Conservation (phyloP, 2,329 filamentous ascomycete genomes). For the Ascosphaera aggregata region DNA sequence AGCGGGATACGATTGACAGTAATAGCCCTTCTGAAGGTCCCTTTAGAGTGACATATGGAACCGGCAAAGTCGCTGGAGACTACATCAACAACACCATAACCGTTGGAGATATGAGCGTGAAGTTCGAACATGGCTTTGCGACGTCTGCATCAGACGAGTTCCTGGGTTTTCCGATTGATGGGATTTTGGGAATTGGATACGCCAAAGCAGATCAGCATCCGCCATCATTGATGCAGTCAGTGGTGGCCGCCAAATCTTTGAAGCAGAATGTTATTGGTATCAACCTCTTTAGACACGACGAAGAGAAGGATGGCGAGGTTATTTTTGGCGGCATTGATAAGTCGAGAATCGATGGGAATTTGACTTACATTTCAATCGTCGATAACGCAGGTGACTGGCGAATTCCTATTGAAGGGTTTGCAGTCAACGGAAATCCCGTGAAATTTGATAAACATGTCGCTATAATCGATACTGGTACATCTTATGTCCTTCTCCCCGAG, state of each 20-base stretch:
- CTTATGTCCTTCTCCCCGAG: constrained; percentile 49
- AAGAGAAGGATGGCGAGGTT: constrained; percentile 50
- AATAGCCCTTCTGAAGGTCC: constrained; percentile 24
- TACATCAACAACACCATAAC: constrained; percentile 42
- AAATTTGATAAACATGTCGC: constrained; percentile 32
- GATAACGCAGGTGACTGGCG: constrained; percentile 42
- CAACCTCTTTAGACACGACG: constrained; percentile 41
- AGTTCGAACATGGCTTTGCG: constrained; percentile 44
- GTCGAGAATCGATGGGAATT: constrained; percentile 40
- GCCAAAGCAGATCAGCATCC: constrained; percentile 27
- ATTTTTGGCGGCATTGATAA: constrained; percentile 50
- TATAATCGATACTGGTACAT: constrained; percentile 69
- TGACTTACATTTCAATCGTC: constrained; percentile 39
- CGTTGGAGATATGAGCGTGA: constrained; percentile 37
- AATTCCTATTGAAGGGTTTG: constrained; percentile 42
- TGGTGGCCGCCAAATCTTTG: constrained; percentile 34
- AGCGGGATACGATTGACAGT: constrained; percentile 46
- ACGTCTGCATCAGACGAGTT: constrained; percentile 52
- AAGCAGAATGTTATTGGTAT: constrained; percentile 46
- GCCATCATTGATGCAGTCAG: constrained; percentile 42
- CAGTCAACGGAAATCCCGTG: constrained; percentile 34
- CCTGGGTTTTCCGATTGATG: constrained; percentile 58
- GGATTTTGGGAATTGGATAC: constrained; percentile 58
- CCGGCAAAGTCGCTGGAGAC: constrained; percentile 45
- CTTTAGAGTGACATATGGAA: constrained; percentile 54